Conservation (phyloP, 495 filamentous ascomycete species). For the Aspergillus avenaceus region DNA sequence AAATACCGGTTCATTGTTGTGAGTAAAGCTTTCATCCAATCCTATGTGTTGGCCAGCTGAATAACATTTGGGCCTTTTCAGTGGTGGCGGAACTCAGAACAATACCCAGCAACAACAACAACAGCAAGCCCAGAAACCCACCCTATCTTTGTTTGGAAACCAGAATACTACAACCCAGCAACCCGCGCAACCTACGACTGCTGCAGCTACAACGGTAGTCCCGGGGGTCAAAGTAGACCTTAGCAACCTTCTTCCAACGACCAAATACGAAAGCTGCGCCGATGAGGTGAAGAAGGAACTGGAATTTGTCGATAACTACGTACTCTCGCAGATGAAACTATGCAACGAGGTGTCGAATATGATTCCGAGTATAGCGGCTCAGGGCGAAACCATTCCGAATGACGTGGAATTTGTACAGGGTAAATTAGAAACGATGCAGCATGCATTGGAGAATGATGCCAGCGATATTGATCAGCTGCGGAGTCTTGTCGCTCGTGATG, state of each 20-base stretch:
- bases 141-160: conserved; percentile 37
- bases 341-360: conserved; percentile 42
- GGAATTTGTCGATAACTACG: conserved; percentile 65
- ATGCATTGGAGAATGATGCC: conserved; percentile 67
- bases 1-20: conserved; percentile 46
- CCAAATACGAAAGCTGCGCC: conserved; percentile 83
- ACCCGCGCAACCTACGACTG: conserved; percentile 42
- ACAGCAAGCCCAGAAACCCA: conserved; percentile 36
- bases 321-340: conserved; percentile 63
- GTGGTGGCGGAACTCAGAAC: conserved; percentile 21
- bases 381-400: conserved; percentile 61
- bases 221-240: conserved; percentile 75
- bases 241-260: conserved; percentile 73
- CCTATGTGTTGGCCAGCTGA: conserved; percentile 16
- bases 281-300: conserved; percentile 77
- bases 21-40: conserved; percentile 23
- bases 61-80: conserved; percentile 13
- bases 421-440: conserved; percentile 70
- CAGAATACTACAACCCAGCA: conserved; percentile 34
- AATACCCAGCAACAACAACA: conserved; percentile 22
- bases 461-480: conserved; percentile 64
- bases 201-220: conserved; percentile 39
- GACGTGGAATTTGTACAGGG: conserved; percentile 71
- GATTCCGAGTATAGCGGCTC: conserved; percentile 56
- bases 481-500: conserved; percentile 60